These are phyloP conservation scores for Seminavis robusta DNA, from an alignment of 108 stramenopile genomes.

Conservation along the genomic window DNA sequence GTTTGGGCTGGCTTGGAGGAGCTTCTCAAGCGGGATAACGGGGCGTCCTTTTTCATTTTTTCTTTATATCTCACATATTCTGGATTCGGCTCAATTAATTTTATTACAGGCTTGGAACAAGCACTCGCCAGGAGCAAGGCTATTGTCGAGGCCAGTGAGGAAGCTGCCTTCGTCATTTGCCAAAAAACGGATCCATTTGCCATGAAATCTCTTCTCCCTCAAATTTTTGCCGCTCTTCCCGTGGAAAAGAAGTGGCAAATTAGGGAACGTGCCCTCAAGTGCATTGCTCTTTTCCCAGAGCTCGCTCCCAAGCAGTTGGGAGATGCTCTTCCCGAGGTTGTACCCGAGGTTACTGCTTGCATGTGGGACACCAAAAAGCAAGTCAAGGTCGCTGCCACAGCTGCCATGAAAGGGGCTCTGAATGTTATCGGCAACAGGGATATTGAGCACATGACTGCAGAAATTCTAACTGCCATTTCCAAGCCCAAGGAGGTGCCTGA, in stretches of 20 bases:
- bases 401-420: conserved; percentile 86
- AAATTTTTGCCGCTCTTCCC: conserved; percentile 71
- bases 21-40: too few relatives aligned
- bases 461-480: conserved; percentile 91
- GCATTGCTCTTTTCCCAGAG: conserved; percentile 61
- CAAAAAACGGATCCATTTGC: conserved; percentile 82
- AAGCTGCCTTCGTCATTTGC: conserved; percentile 77
- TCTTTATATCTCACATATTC: too few relatives aligned
- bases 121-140: conserved; percentile 58
- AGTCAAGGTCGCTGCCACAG: conserved; percentile 90
- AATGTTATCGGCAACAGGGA: conserved; percentile 98
- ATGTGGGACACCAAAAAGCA: conserved; percentile 99
- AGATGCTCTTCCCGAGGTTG: conserved; percentile 84
- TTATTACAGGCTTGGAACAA: conserved; percentile 56
- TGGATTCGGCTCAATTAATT: background rate
- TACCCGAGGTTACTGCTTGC: conserved; percentile 93
- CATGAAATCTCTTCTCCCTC: conserved; percentile 84
- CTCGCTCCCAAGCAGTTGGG: conserved; percentile 82
- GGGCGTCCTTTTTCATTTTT: too few relatives aligned
- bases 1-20: too few relatives aligned
- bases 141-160: conserved; percentile 55
- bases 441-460: conserved; percentile 97
- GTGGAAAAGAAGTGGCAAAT: conserved; percentile 89
- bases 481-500: conserved; percentile 95
- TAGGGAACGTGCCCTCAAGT: conserved; percentile 80